Evolutionary conservation across 768 basidiomycete species (phyloP), one percentile per base, ranked within the genome.

Genomic region (Cystobasidiopsis lactophilus): DNA sequence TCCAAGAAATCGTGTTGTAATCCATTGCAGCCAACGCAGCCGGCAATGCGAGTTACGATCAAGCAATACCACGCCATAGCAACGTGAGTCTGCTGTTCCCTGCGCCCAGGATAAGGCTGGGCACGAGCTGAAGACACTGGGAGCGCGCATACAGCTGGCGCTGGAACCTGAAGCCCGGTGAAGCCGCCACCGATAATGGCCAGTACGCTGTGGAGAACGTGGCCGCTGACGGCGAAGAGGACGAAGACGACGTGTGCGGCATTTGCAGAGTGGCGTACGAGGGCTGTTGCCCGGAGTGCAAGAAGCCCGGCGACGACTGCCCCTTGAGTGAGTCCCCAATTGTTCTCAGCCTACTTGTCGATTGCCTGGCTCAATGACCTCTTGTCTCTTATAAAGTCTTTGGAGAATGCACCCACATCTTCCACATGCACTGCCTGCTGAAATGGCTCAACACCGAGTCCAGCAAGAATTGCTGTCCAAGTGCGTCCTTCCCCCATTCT

Each of bases 401-500:
- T 85, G 93, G 93, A 31, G 80, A 93, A 68, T 98, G 91, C 64
- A 85, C 78, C 5, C 93, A 96, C 65, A 78, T 93, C 53, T 98
- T 96, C 63, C 93, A 98, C 65, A 88, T 95, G 85, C 91, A 98
- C 66, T 96, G 91, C 68, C 69, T 98, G 13, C 73, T 91, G 58
- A 93, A 95, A 66, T 98, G 93, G 93, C 76, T 95, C 55, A 79
- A 79, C 3, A 89, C 88, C 0, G 3, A 77, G 18, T 50, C 82
- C 14, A 88, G 83, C 33, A 95, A 95, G 66, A 79, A 82, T 60
- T 85, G 89, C 60, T 98, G 93, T 71, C 93, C 93, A n/a, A 89
- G n/a, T n/a, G n/a, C n/a, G n/a, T n/a, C n/a, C n/a, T n/a, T n/a
- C n/a, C n/a, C n/a, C n/a, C n/a, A n/a, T n/a, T n/a, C n/a, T n/a